Evolutionary conservation across 2,329 filamentous ascomycete genomes (phyloP).

Genomic region (Xylaria sp.): DNA sequence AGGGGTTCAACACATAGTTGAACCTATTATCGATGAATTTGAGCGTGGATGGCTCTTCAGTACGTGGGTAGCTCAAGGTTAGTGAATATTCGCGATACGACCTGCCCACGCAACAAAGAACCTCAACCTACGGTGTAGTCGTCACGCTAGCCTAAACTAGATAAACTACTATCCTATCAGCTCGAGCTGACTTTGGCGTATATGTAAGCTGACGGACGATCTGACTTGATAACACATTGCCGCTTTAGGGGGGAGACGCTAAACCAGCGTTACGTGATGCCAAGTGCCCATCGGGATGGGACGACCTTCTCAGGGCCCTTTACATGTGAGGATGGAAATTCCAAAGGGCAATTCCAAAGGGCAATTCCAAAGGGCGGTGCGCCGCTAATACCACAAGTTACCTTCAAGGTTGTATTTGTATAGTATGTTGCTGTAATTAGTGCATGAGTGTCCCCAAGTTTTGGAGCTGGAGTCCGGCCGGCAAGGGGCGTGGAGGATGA

Average conservation of each 20-base stretch:
- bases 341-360: background rate
- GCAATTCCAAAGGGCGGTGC: background rate
- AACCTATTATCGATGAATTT: too few species aligned
- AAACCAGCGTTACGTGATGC: slow-evolving; percentile 19
- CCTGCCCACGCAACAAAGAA: too few species aligned
- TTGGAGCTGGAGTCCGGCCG: slow-evolving; percentile 17
- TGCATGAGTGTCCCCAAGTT: background rate
- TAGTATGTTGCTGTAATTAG: background rate
- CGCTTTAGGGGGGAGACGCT: slow-evolving; percentile 5
- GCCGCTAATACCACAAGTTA: slow-evolving; percentile 2
- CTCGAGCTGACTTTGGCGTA: slow-evolving; percentile 7
- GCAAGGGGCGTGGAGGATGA: background rate
- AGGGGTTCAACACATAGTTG: too few species aligned
- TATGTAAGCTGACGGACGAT: slow-evolving; percentile 20
- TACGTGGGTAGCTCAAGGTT: too few species aligned
- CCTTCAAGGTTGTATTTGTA: slow-evolving; percentile 20
- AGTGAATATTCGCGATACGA: too few species aligned
- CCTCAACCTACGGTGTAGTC: too few species aligned
- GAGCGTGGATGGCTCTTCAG: too few species aligned
- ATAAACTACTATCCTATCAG: background rate
- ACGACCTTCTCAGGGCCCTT: background rate
- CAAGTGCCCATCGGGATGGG: background rate
- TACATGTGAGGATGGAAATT: background rate
- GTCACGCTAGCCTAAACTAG: background rate
- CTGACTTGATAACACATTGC: slow-evolving; percentile 19